phyloP scores from a whole-genome alignment of 169 alveolate genomes.

The Eimeria acervulina region DNA sequence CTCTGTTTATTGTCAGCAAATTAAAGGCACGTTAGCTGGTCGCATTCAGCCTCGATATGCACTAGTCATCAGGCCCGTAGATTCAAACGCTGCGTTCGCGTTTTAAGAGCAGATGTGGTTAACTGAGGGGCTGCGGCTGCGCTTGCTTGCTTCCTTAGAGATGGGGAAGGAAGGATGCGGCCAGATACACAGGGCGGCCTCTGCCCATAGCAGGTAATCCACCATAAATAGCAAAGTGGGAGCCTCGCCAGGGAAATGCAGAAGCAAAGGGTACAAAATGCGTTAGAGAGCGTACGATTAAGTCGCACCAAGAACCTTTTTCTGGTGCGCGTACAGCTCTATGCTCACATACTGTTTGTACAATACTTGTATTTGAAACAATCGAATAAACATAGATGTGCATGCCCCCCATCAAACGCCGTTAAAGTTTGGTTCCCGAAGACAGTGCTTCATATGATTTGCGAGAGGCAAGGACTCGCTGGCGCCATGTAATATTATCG shows the following conservation, averaged over 20 bases:
- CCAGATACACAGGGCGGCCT: not conserved
- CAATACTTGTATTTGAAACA: not conserved
- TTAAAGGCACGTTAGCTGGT: not conserved
- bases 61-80: not conserved
- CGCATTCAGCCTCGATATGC: not conserved
- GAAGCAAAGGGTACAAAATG: not conserved
- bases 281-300: not conserved
- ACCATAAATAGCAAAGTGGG: not conserved
- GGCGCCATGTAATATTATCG: slow-evolving; percentile 24
- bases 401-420: not conserved
- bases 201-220: not conserved
- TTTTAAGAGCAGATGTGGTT: not conserved
- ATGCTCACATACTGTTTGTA: not conserved
- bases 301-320: not conserved
- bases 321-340: not conserved
- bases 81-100: not conserved
- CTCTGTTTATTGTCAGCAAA: not conserved
- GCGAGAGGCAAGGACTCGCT: slow-evolving; percentile 19
- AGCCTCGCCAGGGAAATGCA: not conserved
- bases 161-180: not conserved
- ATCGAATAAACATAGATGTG: not conserved
- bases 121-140: not conserved
- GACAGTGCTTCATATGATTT: not conserved
- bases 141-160: not conserved
- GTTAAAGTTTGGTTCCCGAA: not conserved